Evolutionary conservation across 805 yeast genomes (phyloP).

Genomic region (Candida glaebosa): DNA sequence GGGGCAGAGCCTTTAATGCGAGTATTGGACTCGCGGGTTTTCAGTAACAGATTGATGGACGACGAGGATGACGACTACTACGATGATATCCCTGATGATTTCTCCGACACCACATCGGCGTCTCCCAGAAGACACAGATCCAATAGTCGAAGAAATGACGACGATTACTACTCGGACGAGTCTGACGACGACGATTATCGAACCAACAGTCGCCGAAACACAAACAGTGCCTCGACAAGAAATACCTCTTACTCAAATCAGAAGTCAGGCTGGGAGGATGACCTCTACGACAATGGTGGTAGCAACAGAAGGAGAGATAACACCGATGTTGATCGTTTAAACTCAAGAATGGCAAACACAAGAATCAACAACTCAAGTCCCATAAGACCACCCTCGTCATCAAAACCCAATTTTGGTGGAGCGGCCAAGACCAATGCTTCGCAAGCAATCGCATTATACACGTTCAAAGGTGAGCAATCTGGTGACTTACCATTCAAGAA

Average conservation of each 20-base stretch:
- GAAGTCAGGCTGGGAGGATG: slow-evolving; percentile 75
- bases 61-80: slow-evolving; percentile 53
- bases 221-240: slow-evolving; percentile 13
- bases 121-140: slow-evolving; percentile 20
- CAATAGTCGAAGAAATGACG: slow-evolving; percentile 10
- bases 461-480: slow-evolving; percentile 88
- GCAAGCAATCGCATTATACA: slow-evolving; percentile 86
- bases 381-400: slow-evolving; percentile 34
- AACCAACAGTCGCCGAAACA: slow-evolving; percentile 20
- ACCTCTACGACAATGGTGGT: slow-evolving; percentile 61
- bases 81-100: slow-evolving; percentile 71
- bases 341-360: slow-evolving; percentile 32
- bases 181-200: slow-evolving; percentile 33
- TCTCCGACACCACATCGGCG: slow-evolving; percentile 55
- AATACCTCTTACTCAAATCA: slow-evolving; percentile 23
- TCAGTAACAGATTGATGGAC: slow-evolving; percentile 51
- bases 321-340: slow-evolving; percentile 32
- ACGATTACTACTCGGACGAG: slow-evolving; percentile 29
- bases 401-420: slow-evolving; percentile 41
- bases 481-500: slow-evolving; percentile 92
- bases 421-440: slow-evolving; percentile 42
- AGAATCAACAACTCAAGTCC: slow-evolving; percentile 27
- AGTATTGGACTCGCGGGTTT: slow-evolving; percentile 81
- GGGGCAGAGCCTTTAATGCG: slow-evolving; percentile 84
- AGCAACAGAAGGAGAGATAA: slow-evolving; percentile 33